Evolutionary conservation across 2,329 filamentous ascomycete species (phyloP), one percentile per base, ranked within the genome.

Genomic region (Scleromitrula shiraiana): DNA sequence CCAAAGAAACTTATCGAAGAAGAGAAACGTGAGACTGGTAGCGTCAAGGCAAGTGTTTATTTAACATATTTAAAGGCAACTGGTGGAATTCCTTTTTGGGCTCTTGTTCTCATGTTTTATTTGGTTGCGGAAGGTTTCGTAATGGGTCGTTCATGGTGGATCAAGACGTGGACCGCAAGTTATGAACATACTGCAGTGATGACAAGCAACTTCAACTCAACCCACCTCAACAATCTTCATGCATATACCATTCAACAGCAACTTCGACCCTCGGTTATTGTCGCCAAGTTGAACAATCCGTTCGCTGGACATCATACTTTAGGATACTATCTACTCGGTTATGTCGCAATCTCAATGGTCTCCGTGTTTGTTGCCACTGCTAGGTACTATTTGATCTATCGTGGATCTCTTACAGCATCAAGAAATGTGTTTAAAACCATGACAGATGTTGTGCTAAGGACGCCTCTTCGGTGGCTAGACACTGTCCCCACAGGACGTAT

Each of bases 401-500:
- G 68, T 12, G 78, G 80, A 41, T 83, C 83, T 14, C 70, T 88
- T 55, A 73, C 71, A 48, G 83, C 83, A 2, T 87, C 83, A 14
- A 71, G 78, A 33, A 68, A 68, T 41, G 68, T 89, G 3, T 89
- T 88, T 55, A 71, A 76, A 20, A 73, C 75, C 43, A 74, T 88
- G 55, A 77, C 82, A 27, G 77, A 76, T 55, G 71, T 76, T 1
- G 73, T 90, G 7, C 70, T 90, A 5, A 77, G 82, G 14, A 78
- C 84, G 7, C 85, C 83, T 1, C 70, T 89, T 15, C 73, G 83
- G 46, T 88, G 84, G 83, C 71, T 90, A 20, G 85, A 90, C 59
- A 88, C 84, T 0, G 80, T 87, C 0, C 85, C 85, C 0, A 72
- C 86, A 1, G 86, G 85, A 5, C 76, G 85, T 33, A 76, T 90